Evolutionary conservation across 805 yeast species (phyloP), one percentile per base, ranked within the genome.

Genomic region (Lachancea thermotolerans): DNA sequence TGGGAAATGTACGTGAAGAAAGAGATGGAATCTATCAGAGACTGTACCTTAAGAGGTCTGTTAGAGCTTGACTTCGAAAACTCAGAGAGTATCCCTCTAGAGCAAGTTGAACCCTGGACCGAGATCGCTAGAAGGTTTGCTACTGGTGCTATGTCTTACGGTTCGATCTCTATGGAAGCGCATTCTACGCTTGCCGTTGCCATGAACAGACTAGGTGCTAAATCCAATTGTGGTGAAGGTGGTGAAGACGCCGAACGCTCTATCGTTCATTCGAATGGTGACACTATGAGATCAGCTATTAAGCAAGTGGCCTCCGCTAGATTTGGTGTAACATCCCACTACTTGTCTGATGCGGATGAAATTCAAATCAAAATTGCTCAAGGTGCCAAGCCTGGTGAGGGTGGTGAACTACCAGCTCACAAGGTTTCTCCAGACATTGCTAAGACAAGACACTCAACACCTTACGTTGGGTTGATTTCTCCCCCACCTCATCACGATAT

Each of bases 131-230:
- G 96, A 58, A 79, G 99, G 59, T 93, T 93, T 65, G 90, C 90
- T 52, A 90, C 99, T n/a, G 99, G 99, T 71, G 99, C 99, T 43
- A 91, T 91, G 99, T 90, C 97, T 1, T 91, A 93, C 62, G 99
- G 99, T 62, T 91, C 98, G 40, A 91, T 91, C 62, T 91, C 98
- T 4, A 85, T 90, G 95, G 99, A 91, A 69, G 90, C 97, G 2
- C 99, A 91, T 69, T 88, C 97, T 3, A 91, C 99, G 10, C 72
- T 91, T 57, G 99, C 99, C 11, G 95, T 91, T 45, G 99, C 99
- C 39, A 91, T 91, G 99, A 91, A 91, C 73, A 76, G 98, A 65
- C 75, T 91, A 52, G 98, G 98, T 44, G 99, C 97, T 56, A 93
- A 90, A 69, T 88, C 96, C 40, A 91, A 91, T 67, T 90, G 98